Evolutionary conservation across 2,329 filamentous ascomycete genomes (phyloP), one percentile per base, ranked within the genome.

Genomic region (Cadophora sp.): DNA sequence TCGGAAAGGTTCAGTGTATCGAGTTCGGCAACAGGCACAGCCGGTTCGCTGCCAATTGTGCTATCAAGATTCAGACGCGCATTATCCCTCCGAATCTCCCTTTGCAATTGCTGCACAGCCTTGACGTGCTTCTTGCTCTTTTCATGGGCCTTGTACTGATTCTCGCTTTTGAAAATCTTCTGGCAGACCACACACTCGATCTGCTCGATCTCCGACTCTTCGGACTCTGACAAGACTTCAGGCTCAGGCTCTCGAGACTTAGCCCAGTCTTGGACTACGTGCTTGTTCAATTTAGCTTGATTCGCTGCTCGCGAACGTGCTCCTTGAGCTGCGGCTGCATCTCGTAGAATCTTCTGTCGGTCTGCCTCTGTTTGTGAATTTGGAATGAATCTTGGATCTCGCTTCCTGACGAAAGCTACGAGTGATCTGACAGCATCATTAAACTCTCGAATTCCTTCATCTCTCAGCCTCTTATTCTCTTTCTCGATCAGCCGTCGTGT

Each of bases 41-140:
- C n/a, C 13, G 60, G 24, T 14, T 7, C 30, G 48, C 53, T 63
- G 30, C 58, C 62, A 45, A 50, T 56, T 16, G 66, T 69, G 1
- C 73, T 69, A 61, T 81, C 77, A 4, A 90, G 75, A 50, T 85
- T 79, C 9, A 93, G 78, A 59, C 88, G 83, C 56, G 83, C 82
- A 73, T 94, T 91, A 74, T 99, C 92, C 73, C 90, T 89, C 73
- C 85, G 87, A 94, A 99, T 97, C 77, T 96, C 90, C 74, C 87
- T 85, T 74, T 88, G 89, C 47, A 99, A 80, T 68, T 94, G 87
- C 72, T 94, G 90, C 7, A 97, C 85, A 2, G 93, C 91, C 77
- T 97, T 98, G 68, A 90, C 80, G 75, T 99, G 96, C 80, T 98
- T 99, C 79, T 97, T 99, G 83, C 95, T 98, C 81, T 91, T 93